A percentile compares a stretch with the other conserved stretches of the same genome.
These are phyloP conservation scores for Asterella californica DNA, from an alignment of 225 moss, liverwort and hornwort species.

Conservation along the genomic window DNA sequence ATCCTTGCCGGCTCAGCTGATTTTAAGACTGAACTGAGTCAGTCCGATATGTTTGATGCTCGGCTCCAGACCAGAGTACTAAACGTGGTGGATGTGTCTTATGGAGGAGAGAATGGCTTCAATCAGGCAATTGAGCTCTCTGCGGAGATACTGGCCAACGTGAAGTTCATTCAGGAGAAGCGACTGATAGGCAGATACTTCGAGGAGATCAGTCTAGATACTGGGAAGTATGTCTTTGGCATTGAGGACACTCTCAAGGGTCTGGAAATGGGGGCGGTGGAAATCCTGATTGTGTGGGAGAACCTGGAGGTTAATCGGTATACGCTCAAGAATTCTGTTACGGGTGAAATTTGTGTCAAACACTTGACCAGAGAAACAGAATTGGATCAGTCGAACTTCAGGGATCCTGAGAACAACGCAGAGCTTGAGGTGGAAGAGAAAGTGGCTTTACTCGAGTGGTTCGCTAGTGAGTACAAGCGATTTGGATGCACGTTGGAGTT, in stretches of 20 bases:
- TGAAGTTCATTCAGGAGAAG: slow-evolving; percentile 33
- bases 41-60: slow-evolving; percentile 30
- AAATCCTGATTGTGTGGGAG: slow-evolving; percentile 30
- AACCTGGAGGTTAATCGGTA: slow-evolving; percentile 24
- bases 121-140: slow-evolving; percentile 29
- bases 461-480: slow-evolving; percentile 69
- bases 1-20: slow-evolving; percentile 26
- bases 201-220: slow-evolving; percentile 27
- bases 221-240: slow-evolving; percentile 28
- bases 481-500: slow-evolving; percentile 66
- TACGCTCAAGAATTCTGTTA: slow-evolving; percentile 8
- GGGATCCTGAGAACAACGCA: slow-evolving; percentile 53
- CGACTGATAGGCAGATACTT: slow-evolving; percentile 27
- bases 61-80: slow-evolving; percentile 21
- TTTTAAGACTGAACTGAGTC: slow-evolving; percentile 28
- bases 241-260: slow-evolving; percentile 27
- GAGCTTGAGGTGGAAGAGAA: slow-evolving; percentile 71
- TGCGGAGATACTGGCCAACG: slow-evolving; percentile 12
- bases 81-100: slow-evolving; percentile 26
- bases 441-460: slow-evolving; percentile 57
- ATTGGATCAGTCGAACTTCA: slow-evolving; percentile 30
- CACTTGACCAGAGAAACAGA: slow-evolving; percentile 9
- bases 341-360: slow-evolving; percentile 14
- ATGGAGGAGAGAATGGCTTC: slow-evolving; percentile 34
- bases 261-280: slow-evolving; percentile 27